Evolutionary conservation across 225 moss, liverwort and hornwort species (phyloP).

Genomic region (Sphagnum tenellum): DNA sequence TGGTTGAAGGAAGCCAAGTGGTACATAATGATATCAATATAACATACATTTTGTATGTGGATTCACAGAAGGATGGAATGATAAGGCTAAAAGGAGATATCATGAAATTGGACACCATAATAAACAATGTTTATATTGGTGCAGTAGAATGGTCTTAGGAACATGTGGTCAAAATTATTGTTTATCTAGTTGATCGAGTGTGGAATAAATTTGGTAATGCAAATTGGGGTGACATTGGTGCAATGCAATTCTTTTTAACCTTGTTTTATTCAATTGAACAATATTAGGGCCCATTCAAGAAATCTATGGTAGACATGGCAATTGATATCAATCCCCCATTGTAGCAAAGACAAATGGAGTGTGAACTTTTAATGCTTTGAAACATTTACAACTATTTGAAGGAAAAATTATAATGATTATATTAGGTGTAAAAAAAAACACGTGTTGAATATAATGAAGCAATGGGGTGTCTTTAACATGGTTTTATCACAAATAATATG

Average conservation of each 20-base stretch:
- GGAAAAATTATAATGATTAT: conserved; percentile 1
- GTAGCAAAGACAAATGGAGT: conserved; percentile 71
- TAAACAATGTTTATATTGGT: conserved; percentile 66
- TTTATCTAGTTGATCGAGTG: conserved; percentile 62
- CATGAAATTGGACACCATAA: conserved; percentile 68
- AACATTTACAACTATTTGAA: too few species aligned
- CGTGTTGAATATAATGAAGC: conserved; percentile 92
- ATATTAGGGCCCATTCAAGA: conserved; percentile 67
- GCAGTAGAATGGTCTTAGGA: conserved; percentile 81
- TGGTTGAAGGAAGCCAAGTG: conserved; percentile 44
- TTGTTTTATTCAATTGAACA: conserved; percentile 85
- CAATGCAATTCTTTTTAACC: conserved; percentile 73
- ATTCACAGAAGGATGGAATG: conserved; percentile 72
- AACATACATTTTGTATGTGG: conserved; percentile 69
- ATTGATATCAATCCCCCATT: conserved; percentile 74
- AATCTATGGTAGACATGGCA: conserved; percentile 83
- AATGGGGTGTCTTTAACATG: conserved; percentile 76
- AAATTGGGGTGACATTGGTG: conserved; percentile 84
- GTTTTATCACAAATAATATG: conserved; percentile 86
- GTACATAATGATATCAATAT: conserved; percentile 58
- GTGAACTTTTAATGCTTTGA: too few species aligned
- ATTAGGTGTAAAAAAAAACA: conserved; percentile 86
- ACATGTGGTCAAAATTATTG: conserved; percentile 64
- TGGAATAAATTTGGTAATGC: conserved; percentile 94
- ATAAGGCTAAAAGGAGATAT: conserved; percentile 78